Conservation (phyloP, 192 early-diverging fungal species). For the Jimgerdemannia lactiflua region DNA sequence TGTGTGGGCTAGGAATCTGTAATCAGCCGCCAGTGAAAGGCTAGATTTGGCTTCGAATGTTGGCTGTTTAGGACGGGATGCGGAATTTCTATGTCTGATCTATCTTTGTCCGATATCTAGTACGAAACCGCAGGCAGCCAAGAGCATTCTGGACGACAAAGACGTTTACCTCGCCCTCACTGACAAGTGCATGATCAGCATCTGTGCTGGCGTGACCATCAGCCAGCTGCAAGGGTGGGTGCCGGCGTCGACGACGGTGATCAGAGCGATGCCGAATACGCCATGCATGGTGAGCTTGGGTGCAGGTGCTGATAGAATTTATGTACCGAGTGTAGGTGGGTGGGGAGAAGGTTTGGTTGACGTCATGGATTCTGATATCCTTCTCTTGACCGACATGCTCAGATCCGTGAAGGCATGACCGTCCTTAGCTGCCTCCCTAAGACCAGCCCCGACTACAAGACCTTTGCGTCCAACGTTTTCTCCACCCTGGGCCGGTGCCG, state of each 20-base stretch:
- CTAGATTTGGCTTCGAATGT: not conserved
- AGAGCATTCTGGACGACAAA: constrained; percentile 35
- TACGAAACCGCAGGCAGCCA: constrained; percentile 47
- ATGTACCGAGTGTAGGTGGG: too few relatives aligned
- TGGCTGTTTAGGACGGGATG: not conserved
- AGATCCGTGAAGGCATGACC: constrained; percentile 56
- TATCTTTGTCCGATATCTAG: not conserved
- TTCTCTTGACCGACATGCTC: not conserved
- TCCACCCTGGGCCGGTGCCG: constrained; percentile 47
- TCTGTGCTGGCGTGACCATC: constrained; percentile 50
- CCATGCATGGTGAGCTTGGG: constrained; percentile 38
- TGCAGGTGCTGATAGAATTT: too few relatives aligned
- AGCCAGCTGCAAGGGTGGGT: constrained; percentile 43
- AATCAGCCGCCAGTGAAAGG: not conserved
- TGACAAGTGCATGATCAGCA: constrained; percentile 45
- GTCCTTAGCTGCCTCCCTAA: constrained; percentile 37
- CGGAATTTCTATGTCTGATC: not conserved
- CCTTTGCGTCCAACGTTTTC: constrained; percentile 41
- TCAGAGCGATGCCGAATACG: constrained; percentile 57
- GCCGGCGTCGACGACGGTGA: constrained; percentile 38
- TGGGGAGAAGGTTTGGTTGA: too few relatives aligned
- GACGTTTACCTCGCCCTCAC: constrained; percentile 39
- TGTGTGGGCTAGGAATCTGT: not conserved
- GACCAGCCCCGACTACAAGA: constrained; percentile 26
- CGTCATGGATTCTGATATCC: not conserved